Percentiles rank a stretch among this genome's conserved stretches.
Evolutionary conservation across 805 yeast genomes (phyloP).

Genomic region (Starmerella vaccinii): DNA sequence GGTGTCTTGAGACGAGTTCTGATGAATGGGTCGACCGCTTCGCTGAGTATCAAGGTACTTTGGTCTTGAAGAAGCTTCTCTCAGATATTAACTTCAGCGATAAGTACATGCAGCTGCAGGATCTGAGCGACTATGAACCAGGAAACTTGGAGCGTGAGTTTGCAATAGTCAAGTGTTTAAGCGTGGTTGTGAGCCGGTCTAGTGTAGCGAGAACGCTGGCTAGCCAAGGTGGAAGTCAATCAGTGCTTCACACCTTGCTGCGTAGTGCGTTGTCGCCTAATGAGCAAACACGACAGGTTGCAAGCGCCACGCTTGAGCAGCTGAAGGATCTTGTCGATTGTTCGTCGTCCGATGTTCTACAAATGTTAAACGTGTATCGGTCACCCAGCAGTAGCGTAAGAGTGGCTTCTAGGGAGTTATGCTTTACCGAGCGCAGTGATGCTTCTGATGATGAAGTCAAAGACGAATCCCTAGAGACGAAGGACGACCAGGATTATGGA

Average conservation of each 20-base stretch:
- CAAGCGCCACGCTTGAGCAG: background rate
- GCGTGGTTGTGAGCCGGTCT: background rate
- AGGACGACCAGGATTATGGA: too few relatives aligned
- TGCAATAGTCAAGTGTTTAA: background rate
- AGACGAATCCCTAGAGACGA: background rate
- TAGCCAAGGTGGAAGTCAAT: background rate
- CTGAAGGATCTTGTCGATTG: background rate
- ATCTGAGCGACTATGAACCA: background rate
- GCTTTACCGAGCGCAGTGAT: background rate
- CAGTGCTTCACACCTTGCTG: background rate
- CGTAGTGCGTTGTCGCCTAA: constrained; percentile 3
- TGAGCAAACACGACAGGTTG: background rate
- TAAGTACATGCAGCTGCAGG: background rate
- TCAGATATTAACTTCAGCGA: constrained; percentile 4
- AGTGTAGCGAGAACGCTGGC: background rate
- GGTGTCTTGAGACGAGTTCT: background rate
- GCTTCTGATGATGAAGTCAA: background rate
- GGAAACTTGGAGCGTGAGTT: constrained; percentile 3
- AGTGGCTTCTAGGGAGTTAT: background rate
- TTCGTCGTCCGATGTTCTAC: background rate
- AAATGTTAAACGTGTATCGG: background rate
- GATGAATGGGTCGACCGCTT: constrained; percentile 14
- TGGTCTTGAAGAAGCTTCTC: constrained; percentile 11
- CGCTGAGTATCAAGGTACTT: constrained; percentile 8
- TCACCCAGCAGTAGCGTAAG: background rate